These are phyloP conservation scores for Phaffia australis DNA, from an alignment of 768 basidiomycete genomes.

Conservation along the genomic window DNA sequence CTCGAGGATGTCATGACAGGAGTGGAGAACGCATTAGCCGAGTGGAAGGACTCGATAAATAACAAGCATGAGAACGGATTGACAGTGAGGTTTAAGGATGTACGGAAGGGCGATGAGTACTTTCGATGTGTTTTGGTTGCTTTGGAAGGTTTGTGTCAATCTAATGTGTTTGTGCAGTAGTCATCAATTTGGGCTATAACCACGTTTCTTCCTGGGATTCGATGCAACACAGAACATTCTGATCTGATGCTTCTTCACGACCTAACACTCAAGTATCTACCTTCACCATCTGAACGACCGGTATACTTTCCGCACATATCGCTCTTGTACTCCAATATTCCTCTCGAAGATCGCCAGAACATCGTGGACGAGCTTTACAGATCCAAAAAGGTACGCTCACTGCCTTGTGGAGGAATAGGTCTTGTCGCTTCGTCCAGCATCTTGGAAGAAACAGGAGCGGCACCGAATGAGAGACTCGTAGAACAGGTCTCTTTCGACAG, in stretches of 20 bases:
- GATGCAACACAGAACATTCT: not conserved
- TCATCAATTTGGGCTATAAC: too few species aligned
- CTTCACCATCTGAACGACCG: conserved; percentile 18
- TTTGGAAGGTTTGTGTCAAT: conserved; percentile 1
- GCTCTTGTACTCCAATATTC: conserved; percentile 19
- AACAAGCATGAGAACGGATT: not conserved
- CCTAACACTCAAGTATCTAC: conserved; percentile 2
- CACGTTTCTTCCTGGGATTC: too few species aligned
- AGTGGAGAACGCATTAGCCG: not conserved
- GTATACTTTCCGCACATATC: conserved; percentile 19
- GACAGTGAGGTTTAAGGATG: conserved; percentile 18
- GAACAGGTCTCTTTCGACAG: conserved; percentile 4
- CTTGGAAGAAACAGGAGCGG: not conserved
- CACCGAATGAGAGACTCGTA: not conserved
- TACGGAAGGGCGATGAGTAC: conserved; percentile 13
- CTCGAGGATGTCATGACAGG: not conserved
- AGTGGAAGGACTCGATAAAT: not conserved
- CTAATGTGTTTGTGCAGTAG: not conserved
- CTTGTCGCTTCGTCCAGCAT: not conserved
- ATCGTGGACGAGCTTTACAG: conserved; percentile 6
- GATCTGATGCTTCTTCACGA: conserved; percentile 7
- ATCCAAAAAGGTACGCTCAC: not conserved
- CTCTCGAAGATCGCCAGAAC: conserved; percentile 2
- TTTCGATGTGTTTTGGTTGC: conserved; percentile 17
- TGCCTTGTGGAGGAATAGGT: conserved; percentile 2